Evolutionary conservation across 2,329 filamentous ascomycete species (phyloP), one percentile per base, ranked within the genome.

Genomic region (Scedosporium minutisporum): DNA sequence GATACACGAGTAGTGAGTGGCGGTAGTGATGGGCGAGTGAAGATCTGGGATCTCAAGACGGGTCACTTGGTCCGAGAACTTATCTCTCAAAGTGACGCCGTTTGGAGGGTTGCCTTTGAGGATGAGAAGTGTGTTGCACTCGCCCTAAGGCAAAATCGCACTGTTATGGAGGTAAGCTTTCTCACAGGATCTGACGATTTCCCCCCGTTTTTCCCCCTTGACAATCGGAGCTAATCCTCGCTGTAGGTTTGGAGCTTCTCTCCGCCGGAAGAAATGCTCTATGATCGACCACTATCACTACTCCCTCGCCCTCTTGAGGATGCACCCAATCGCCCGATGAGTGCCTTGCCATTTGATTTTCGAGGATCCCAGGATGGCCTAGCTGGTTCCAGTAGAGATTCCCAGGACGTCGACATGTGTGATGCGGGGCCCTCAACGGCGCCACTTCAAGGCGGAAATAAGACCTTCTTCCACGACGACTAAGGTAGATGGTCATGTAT

Each of bases 101-200:
- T 99, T 0, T 99, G 95, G 95, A 85, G 95, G 64, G 93, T 99
- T 41, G 95, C 96, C 0, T 99, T 99, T 73, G 95, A 99, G 72
- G 93, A 96, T 67, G 95, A 99, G 75, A 97, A 97, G 75, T 96
- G 93, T 64, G 93, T 99, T 33, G 93, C 96, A 38, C 90, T 99
- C 81, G 95, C 95, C 7, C 88, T 91, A 69, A 84, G 93, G 64
- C 86, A 86, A 61, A 88, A 87, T 63, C 87, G 93, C 65, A 97
- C 96, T 0, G 89, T 97, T 65, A 99, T 99, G 95, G 95, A 99
- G 87, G 93, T 96, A 77, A 78, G 87, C 16, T 74, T 58, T 38
- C 29, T 55, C 14, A 25, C 21, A 53, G 48, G 3, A 21, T 10
- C 7, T 10, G 6, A 7, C 41, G 5, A 5, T 42, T 21, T 3